Evolutionary conservation across 169 alveolate genomes (phyloP).

Genomic region (Amoebophrya sp.): DNA sequence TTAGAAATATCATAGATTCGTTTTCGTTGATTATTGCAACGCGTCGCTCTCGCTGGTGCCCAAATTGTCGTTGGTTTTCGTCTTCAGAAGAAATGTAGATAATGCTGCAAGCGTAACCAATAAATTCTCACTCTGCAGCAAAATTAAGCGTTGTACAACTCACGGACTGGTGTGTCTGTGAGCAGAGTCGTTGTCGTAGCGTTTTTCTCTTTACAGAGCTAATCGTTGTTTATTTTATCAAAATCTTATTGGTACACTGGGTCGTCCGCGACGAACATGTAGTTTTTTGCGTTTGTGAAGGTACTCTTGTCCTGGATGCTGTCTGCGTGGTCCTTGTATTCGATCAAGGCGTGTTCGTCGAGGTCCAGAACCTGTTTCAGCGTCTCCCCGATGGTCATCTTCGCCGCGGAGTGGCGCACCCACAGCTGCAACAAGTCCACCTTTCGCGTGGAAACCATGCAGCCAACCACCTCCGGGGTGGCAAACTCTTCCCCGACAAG

Average conservation of each 20-base stretch:
- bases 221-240: too few species aligned
- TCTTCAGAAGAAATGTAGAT: too few species aligned
- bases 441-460: background rate
- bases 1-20: too few species aligned
- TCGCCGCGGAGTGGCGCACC: background rate
- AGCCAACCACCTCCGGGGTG: background rate
- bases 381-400: background rate
- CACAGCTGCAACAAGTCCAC: background rate
- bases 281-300: constrained; percentile 7
- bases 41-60: too few species aligned
- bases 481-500: background rate
- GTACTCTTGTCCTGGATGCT: constrained; percentile 7
- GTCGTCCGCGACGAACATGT: background rate
- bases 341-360: background rate
- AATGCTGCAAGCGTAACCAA: too few species aligned
- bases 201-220: too few species aligned
- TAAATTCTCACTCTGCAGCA: too few species aligned
- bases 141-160: too few species aligned
- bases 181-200: too few species aligned
- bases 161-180: too few species aligned
- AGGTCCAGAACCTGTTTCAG: background rate
- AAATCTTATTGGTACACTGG: background rate
- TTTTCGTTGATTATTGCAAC: too few species aligned
- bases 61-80: too few species aligned
- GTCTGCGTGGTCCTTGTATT: background rate